Conservation (phyloP, 768 basidiomycete genomes). For the Lactifluus hygrophoroides region DNA sequence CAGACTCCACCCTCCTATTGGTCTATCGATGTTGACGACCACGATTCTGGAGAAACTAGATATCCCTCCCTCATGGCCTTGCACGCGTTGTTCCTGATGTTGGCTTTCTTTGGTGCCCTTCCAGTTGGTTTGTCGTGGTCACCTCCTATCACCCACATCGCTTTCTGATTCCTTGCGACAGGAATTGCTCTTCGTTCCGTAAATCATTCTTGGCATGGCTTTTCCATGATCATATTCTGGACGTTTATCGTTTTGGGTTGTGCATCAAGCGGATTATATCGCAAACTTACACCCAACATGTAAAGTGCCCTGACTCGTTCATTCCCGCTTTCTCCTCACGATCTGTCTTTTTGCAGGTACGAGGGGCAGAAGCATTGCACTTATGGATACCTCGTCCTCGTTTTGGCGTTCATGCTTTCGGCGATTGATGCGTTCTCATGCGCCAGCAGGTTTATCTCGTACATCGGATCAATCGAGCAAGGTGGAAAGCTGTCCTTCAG, state of each 20-base stretch:
- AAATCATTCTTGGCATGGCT: slow-evolving; percentile 53
- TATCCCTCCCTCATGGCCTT: slow-evolving; percentile 64
- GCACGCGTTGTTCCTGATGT: slow-evolving; percentile 64
- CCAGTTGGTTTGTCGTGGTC: slow-evolving; percentile 54
- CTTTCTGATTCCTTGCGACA: slow-evolving; percentile 27
- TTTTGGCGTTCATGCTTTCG: slow-evolving; percentile 39
- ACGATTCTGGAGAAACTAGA: slow-evolving; percentile 34
- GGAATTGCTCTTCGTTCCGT: slow-evolving; percentile 76
- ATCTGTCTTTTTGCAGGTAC: slow-evolving; percentile 43
- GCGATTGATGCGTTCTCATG: slow-evolving; percentile 46
- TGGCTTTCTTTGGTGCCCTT: slow-evolving; percentile 77
- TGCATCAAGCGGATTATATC: slow-evolving; percentile 60
- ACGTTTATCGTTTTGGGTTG: slow-evolving; percentile 53
- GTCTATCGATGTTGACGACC: slow-evolving; percentile 63
- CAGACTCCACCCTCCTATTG: slow-evolving; percentile 78
- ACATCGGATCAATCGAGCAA: slow-evolving; percentile 29
- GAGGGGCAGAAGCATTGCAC: slow-evolving; percentile 50
- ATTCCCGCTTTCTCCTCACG: not conserved
- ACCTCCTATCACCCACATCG: not conserved
- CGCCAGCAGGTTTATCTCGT: slow-evolving; percentile 43
- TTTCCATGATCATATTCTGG: slow-evolving; percentile 59
- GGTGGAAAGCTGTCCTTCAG: slow-evolving; percentile 37
- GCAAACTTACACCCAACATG: slow-evolving; percentile 76
- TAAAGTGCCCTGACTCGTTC: slow-evolving; percentile 42
- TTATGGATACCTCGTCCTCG: slow-evolving; percentile 52